These are phyloP conservation scores for Ceratocystis papillata DNA, from an alignment of 2,329 filamentous ascomycete genomes.

Conservation along the genomic window DNA sequence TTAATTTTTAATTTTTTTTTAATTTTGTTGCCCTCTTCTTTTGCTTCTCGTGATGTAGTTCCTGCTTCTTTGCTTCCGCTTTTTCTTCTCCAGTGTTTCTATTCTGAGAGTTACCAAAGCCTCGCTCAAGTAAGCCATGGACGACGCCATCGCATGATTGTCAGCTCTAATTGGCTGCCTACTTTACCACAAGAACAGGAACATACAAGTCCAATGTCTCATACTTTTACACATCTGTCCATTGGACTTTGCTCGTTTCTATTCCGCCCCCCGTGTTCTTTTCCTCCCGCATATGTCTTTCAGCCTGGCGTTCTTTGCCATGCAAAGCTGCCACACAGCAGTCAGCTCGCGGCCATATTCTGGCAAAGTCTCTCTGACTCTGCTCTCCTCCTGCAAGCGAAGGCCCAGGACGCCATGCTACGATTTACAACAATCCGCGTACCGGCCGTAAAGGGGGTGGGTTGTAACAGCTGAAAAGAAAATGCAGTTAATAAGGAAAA, in stretches of 20 bases:
- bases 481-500: no score
- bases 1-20: neutral
- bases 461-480: neutral
- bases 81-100: neutral
- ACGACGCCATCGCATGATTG: neutral
- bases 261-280: neutral
- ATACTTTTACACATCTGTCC: neutral
- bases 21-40: neutral
- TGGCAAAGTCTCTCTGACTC: neutral
- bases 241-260: no score
- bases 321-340: neutral
- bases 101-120: neutral
- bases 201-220: neutral
- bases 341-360: neutral
- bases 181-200: neutral
- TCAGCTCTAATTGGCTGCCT: neutral
- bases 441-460: neutral
- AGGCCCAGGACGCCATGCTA: neutral
- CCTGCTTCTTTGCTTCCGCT: neutral
- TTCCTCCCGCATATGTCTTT: neutral
- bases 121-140: neutral
- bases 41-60: neutral
- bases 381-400: neutral
- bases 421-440: neutral
- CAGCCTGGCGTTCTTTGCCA: constrained; percentile 9